Evolutionary conservation across 176 grass and related monocot species (phyloP).

Genomic region (Lolium multiflorum): DNA sequence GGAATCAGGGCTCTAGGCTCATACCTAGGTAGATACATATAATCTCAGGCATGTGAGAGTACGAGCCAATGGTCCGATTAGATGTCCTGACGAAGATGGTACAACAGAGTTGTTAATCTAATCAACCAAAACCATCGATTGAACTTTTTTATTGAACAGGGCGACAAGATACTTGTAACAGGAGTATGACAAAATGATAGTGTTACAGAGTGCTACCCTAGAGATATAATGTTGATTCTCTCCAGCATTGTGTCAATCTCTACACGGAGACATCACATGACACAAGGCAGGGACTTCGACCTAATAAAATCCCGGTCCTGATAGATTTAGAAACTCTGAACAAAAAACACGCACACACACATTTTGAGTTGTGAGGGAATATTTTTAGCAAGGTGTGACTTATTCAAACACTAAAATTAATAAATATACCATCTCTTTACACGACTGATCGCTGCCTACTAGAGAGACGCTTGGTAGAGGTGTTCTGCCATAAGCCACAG

Average conservation of each 20-base stretch:
- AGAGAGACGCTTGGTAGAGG: conserved; percentile 12
- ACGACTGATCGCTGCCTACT: background rate
- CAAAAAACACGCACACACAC: no score
- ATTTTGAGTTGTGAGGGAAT: no score
- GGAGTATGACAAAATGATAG: background rate
- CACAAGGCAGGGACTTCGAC: no score
- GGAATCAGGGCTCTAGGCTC: background rate
- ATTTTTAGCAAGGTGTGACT: no score
- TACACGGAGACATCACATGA: no score
- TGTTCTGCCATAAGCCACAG: conserved; percentile 14
- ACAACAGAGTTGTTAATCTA: background rate
- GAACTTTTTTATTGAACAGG: background rate
- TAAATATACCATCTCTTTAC: background rate
- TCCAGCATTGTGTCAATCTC: background rate
- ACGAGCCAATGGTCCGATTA: background rate
- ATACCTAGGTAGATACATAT: background rate
- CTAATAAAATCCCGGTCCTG: no score
- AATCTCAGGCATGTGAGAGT: background rate
- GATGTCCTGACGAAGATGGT: background rate
- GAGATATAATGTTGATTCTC: background rate
- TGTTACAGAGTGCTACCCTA: background rate
- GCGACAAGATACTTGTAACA: background rate
- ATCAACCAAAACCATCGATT: background rate
- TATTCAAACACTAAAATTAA: no score
- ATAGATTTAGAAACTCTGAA: no score